Conservation (phyloP, 805 yeast genomes). For the Yamadazyma philogaea region DNA sequence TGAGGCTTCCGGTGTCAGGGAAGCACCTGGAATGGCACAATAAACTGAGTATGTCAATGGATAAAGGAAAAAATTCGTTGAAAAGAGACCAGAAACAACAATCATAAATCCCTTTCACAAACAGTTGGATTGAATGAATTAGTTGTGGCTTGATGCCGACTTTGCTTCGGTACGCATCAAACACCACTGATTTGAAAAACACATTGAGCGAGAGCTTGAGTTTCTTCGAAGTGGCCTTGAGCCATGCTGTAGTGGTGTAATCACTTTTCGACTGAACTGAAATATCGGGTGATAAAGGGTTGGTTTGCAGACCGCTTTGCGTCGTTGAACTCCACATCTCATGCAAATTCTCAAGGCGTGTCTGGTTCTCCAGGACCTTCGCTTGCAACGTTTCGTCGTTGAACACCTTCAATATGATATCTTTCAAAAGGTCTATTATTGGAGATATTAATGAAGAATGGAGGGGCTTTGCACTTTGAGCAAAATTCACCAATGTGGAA, state of each 20-base stretch:
- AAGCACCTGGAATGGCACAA: slow-evolving; percentile 5
- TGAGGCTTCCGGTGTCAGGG: slow-evolving; percentile 10
- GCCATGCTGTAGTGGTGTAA: slow-evolving; percentile 26
- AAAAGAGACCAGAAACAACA: slow-evolving; percentile 32
- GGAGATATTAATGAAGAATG: slow-evolving; percentile 21
- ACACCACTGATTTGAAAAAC: slow-evolving; percentile 28
- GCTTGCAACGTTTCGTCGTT: slow-evolving; percentile 19
- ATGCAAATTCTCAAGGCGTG: slow-evolving; percentile 12
- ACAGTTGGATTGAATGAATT: slow-evolving; percentile 19
- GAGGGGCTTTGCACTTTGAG: slow-evolving; percentile 18
- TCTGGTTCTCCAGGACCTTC: not conserved
- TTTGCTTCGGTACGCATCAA: slow-evolving; percentile 19
- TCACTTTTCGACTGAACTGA: not conserved
- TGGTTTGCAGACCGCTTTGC: not conserved
- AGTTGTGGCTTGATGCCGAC: slow-evolving; percentile 24
- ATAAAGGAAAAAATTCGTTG: slow-evolving; percentile 27
- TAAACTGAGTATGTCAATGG: slow-evolving; percentile 29
- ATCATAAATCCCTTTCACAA: slow-evolving; percentile 20
- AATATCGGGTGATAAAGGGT: not conserved
- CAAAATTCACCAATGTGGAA: slow-evolving; percentile 31
- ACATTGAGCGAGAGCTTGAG: slow-evolving; percentile 31
- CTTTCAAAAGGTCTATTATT: slow-evolving; percentile 21
- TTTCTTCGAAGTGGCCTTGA: slow-evolving; percentile 36
- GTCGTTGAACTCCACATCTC: slow-evolving; percentile 12
- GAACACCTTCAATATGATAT: slow-evolving; percentile 28